Percentiles rank a stretch among this genome's conserved stretches.
phyloP scores from a whole-genome alignment of 257 asterid species.

The Jacaranda mimosifolia region DNA sequence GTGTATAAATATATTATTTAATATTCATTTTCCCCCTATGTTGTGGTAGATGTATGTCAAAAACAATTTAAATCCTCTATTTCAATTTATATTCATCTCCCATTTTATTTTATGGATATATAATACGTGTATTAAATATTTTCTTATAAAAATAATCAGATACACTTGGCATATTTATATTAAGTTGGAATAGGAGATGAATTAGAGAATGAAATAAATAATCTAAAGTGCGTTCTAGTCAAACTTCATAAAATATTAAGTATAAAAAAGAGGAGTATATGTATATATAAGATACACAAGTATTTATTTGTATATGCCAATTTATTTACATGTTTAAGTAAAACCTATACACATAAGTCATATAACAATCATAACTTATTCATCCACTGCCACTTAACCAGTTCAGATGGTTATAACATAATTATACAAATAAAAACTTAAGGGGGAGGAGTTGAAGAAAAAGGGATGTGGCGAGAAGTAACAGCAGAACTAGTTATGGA shows the following conservation, averaged over 20 bases:
- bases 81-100: too few relatives aligned
- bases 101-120: too few relatives aligned
- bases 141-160: too few relatives aligned
- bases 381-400: constrained; percentile 9
- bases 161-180: too few relatives aligned
- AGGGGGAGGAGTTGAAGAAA: constrained; percentile 32
- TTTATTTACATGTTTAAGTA: background rate
- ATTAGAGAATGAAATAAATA: too few relatives aligned
- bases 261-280: background rate
- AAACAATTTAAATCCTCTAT: too few relatives aligned
- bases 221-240: too few relatives aligned
- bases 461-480: background rate
- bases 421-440: background rate
- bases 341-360: constrained; percentile 8
- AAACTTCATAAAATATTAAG: background rate
- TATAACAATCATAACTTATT: background rate
- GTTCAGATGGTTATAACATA: constrained; percentile 2
- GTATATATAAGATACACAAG: constrained; percentile 20
- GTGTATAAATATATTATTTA: too few relatives aligned
- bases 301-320: background rate
- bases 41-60: too few relatives aligned
- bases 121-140: too few relatives aligned
- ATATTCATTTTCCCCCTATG: too few relatives aligned
- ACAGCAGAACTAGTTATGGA: constrained; percentile 3
- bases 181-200: too few relatives aligned